Evolutionary conservation across 371 early-diverging fungal genomes (phyloP).

Genomic region (Smittium mucronatum): DNA sequence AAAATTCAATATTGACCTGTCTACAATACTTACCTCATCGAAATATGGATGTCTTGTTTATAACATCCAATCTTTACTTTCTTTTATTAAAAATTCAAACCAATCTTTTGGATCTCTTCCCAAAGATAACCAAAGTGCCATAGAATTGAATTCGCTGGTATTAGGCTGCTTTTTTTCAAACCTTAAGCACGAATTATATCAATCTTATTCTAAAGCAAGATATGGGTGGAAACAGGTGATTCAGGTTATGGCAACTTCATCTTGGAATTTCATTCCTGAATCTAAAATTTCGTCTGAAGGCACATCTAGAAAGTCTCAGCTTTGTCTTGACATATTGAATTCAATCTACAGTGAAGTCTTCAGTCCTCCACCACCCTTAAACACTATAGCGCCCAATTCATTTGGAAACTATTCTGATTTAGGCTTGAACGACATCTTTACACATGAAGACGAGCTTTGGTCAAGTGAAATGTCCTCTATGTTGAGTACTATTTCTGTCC

Average conservation of each 20-base stretch:
- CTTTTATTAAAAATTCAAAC: conserved; percentile 34
- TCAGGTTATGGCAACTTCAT: conserved; percentile 50
- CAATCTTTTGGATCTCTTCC: conserved; percentile 19
- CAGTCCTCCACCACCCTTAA: not conserved
- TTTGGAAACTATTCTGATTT: not conserved
- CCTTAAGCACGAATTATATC: conserved; percentile 44
- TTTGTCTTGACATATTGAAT: conserved; percentile 2
- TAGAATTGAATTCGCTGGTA: conserved; percentile 38
- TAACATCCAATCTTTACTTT: conserved; percentile 49
- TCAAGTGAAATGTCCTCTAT: not conserved
- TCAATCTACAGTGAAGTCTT: not conserved
- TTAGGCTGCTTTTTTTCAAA: conserved; percentile 45
- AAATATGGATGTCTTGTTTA: conserved; percentile 33
- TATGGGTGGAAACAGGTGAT: conserved; percentile 70
- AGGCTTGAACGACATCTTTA: not conserved
- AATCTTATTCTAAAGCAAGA: conserved; percentile 46
- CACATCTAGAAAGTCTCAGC: not conserved
- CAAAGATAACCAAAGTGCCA: conserved; percentile 12
- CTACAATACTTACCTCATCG: not conserved
- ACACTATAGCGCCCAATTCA: not conserved
- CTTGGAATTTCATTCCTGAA: conserved; percentile 33
- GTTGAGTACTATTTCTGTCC: not conserved
- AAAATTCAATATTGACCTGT: not conserved
- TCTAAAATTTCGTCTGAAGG: not conserved
- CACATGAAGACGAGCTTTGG: not conserved